Evolutionary conservation across 306 rosid species (phyloP), one percentile per base, ranked within the genome.

Genomic region (Abrus pulchellus): DNA sequence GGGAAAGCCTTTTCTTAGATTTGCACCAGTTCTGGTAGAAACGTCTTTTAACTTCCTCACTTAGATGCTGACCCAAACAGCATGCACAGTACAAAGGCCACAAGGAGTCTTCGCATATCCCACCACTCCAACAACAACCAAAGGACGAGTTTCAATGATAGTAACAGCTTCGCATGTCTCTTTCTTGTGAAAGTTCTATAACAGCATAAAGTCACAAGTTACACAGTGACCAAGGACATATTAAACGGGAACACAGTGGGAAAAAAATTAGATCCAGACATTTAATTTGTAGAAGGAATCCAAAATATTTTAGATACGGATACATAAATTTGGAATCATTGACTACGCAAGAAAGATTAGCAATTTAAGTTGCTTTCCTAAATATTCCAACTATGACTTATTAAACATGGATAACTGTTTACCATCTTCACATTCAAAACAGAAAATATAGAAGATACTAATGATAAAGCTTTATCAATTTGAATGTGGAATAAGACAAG

Each of bases 121-220:
- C 57, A 91, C 97, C 52, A 91, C 89, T 4, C 97, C 97, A 75
- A 93, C 88, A 27, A 93, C 79, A 32, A 93, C 83, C 82, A 93
- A 33, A 0, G 97, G 97, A 56, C 97, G 97, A 3, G 97, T 88
- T 81, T 91, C 97, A 53, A 93, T 83, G 53, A 93, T 76, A 7
- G 97, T 93, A 5, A 93, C 97, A 47, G 97, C 92, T 65, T 93
- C 97, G 80, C 97, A 93, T 0, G 97, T 91, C 79, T 93, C 97
- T 70, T 91, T 93, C 87, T 91, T 91, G 66, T 93, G 96, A 50
- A 20, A 93, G 90, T 82, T 93, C 97, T 92, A 62, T 30, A 69
- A 55, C 9, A 45, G 1, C 3, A 78, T 32, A 33, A 11, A 71
- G 66, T 10, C 12, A 28, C 56, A 7, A 44, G 43, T 6, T 6